Base-by-base conservation (phyloP, 148 eudicot species). In the Mesembryanthemum crystallinum region DNA sequence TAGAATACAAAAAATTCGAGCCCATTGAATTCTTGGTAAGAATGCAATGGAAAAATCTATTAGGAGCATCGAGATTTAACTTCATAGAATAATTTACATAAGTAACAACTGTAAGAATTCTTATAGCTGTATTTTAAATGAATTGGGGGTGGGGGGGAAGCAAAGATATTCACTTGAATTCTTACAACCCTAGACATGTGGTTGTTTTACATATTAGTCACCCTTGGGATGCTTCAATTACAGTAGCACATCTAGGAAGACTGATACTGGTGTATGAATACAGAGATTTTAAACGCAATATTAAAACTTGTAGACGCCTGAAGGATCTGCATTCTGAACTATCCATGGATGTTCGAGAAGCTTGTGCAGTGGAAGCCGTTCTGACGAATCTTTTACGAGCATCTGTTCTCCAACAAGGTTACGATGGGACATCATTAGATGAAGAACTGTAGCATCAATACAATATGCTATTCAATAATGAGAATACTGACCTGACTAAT, bases 271-370 rank as follows among this genome's bases (percentile, higher is more conserved):
- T 20, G 77, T 74, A 62, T 73, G 54, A 62, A 51, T 62, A 42
- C 54, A 32, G 12, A 32, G 12, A 32, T 5, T 42, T 0, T 0
- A 24, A 27, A 21, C 13, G 21, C 37, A 39, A 43, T 43, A 74
- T 81, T 69, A 88, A 72, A 80, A 80, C 85, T 77, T 89, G 77
- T 92, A 95, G 54, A 87, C 78, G 32, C 98, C 98, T 35, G 97
- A 87, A 55, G 96, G 93, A 76, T 94, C 97, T 64, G 97, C 97
- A 80, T 92, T 86, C 76, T 92, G 97, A 55, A 94, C 79, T 12
- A 94, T 92, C 98, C 98, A 94, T 35, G 98, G 89, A 83, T 94
- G 98, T 85, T 94, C 97, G 24, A 94, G 86, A 54, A 94, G 81
- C 87, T 94, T 94, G 90, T 94, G 96, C 23, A 94, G 75, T 5